phyloP scores from a whole-genome alignment of 352 stramenopile species.

The Phytophthora kernoviae region DNA sequence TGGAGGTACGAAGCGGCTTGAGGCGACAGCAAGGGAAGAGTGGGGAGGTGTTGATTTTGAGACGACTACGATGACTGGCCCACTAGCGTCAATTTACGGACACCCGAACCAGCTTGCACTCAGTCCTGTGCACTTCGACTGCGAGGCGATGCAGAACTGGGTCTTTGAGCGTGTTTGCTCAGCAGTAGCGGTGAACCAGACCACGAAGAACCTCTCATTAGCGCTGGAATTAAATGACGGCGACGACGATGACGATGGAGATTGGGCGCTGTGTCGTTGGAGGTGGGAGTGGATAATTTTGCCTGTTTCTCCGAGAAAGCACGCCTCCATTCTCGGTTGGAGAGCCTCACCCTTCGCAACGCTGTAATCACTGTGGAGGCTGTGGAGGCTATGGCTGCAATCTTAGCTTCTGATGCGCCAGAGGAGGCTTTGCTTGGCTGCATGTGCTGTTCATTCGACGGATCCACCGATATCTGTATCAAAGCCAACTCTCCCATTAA shows the following conservation, averaged over 20 bases:
- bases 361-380: conserved; percentile 19
- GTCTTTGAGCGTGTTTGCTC: conserved; percentile 35
- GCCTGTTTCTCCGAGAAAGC: conserved; percentile 36
- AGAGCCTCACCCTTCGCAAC: conserved; percentile 26
- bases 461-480: conserved; percentile 17
- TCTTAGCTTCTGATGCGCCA: conserved; percentile 19
- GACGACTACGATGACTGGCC: conserved; percentile 25
- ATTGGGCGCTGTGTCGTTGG: conserved; percentile 21
- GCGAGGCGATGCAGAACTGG: conserved; percentile 27
- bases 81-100: conserved; percentile 13
- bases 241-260: conserved; percentile 7
- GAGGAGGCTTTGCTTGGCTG: conserved; percentile 26
- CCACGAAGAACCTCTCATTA: conserved; percentile 22
- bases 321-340: conserved; percentile 23
- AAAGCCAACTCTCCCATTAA: conserved; percentile 14
- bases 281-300: conserved; percentile 34
- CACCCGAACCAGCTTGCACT: conserved; percentile 19
- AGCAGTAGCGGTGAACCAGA: conserved; percentile 29
- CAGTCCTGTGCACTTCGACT: conserved; percentile 25
- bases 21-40: background rate
- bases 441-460: background rate
- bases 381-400: conserved; percentile 26
- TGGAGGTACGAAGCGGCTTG: conserved; percentile 11
- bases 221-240: conserved; percentile 16
- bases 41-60: conserved; percentile 18